phyloP scores from a whole-genome alignment of 2,329 filamentous ascomycete genomes.

The Lojkania enalia region DNA sequence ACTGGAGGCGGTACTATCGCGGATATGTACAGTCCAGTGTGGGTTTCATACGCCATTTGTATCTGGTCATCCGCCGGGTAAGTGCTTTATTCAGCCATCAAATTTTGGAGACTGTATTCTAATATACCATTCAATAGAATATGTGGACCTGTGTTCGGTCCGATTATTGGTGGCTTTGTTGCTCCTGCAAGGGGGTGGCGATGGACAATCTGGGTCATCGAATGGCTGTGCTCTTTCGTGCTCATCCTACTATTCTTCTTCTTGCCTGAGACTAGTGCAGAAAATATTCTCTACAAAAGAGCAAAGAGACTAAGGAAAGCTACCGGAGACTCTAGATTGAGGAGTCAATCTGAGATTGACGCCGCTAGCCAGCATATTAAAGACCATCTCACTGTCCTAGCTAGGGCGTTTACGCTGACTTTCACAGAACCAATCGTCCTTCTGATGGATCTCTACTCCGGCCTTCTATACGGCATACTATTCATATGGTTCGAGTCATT shows the following conservation, averaged over 20 bases:
- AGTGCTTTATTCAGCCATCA: no score
- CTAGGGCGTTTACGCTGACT: slow-evolving; percentile 27
- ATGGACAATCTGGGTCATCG: slow-evolving; percentile 32
- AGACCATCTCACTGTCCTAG: neutral
- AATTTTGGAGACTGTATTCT: no score
- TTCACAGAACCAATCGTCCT: slow-evolving; percentile 45
- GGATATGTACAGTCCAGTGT: slow-evolving; percentile 35
- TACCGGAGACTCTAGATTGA: slow-evolving; percentile 27
- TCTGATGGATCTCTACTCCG: slow-evolving; percentile 46
- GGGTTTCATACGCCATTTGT: slow-evolving; percentile 41
- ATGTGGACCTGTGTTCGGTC: slow-evolving; percentile 31
- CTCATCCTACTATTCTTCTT: slow-evolving; percentile 25
- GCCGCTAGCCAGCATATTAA: neutral
- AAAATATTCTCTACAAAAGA: slow-evolving; percentile 16
- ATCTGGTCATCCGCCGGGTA: neutral
- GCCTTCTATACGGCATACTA: slow-evolving; percentile 44
- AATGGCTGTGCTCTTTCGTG: slow-evolving; percentile 24
- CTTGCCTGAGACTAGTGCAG: slow-evolving; percentile 17
- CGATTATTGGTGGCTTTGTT: slow-evolving; percentile 29
- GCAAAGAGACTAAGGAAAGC: slow-evolving; percentile 26
- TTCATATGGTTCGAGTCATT: slow-evolving; percentile 50
- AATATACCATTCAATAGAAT: no score
- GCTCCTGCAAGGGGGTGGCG: slow-evolving; percentile 26
- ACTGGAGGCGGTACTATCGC: slow-evolving; percentile 28
- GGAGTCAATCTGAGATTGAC: slow-evolving; percentile 41